Base-by-base conservation (phyloP, 1,284 basidiomycete genomes). In the Ustilago bromivora region DNA sequence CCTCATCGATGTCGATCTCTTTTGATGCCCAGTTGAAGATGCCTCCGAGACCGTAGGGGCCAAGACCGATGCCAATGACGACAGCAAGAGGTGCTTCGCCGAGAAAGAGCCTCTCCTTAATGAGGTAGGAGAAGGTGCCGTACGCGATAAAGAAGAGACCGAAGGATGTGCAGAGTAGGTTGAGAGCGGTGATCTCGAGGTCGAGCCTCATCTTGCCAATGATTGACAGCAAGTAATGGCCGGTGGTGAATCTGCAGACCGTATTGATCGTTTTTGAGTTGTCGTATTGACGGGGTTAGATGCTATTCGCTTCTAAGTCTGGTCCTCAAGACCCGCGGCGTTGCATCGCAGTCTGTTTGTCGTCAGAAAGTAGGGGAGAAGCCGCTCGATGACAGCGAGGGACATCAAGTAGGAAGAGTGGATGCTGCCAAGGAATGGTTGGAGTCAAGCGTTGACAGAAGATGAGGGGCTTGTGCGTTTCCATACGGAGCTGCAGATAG, bases 41-140 rank as follows among this genome's bases (percentile, higher is more conserved):
- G 40, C 70, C 71, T 13, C 72, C 73, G 10, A 82, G 51, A 3
- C 82, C 80, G 52, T 80, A 80, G 8, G 78, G 80, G 5, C 78
- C 81, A 1, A 83, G 63, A 12, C 59, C 60, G 46, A 83, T 71
- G 40, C 82, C 82, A 38, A 79, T 55, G 23, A 81, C 54, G 11
- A 83, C 67, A 10, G 82, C 82, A 1, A 83, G 59, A 17, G 82
- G 82, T 32, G 82, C 79, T 62, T 83, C 82, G 49, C 76, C 76
- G 23, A 83, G 58, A 35, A 76, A 82, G 41, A 81, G 66, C 19
- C 79, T 58, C 49, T 83, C 82, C 49, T 83, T 83, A 69, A 82
- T 59, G 52, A 79, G 66, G 41, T 76, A 82, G 15, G 81, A 82
- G 51, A 83, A 61, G 13, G 72, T 60, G 47, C 80, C 82, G 43